A percentile compares a stretch with the other conserved stretches of the same genome.
These are phyloP conservation scores for Xerocomellus amylosporus DNA, from an alignment of 768 basidiomycete species.

Conservation along the genomic window DNA sequence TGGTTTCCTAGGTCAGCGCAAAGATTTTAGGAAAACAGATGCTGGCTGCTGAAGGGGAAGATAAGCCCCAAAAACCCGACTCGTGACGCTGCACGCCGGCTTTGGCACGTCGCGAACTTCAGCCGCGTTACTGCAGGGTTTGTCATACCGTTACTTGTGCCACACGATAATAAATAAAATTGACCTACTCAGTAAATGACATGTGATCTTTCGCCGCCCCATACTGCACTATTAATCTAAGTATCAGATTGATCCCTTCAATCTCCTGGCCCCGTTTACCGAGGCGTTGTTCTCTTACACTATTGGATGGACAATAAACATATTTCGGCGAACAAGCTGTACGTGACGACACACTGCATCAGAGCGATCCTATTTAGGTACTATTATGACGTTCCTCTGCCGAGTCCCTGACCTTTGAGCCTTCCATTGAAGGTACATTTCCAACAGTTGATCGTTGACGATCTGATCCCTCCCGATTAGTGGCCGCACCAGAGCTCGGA, in stretches of 20 bases:
- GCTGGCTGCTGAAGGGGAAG: constrained; percentile 35
- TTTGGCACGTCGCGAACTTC: constrained; percentile 2
- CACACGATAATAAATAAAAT: constrained; percentile 13
- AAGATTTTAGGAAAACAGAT: constrained; percentile 69
- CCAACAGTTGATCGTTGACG: constrained; percentile 14
- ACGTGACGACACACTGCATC: constrained; percentile 20
- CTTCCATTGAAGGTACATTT: constrained; percentile 19
- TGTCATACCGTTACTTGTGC: constrained; percentile 15
- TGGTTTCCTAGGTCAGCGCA: constrained; percentile 62
- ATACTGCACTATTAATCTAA: constrained; percentile 9
- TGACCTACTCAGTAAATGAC: constrained; percentile 6
- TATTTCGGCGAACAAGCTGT: constrained; percentile 17
- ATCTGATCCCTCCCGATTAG: constrained; percentile 17
- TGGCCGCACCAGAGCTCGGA: constrained; percentile 5
- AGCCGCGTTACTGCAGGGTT: constrained; percentile 7
- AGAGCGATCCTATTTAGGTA: constrained; percentile 17
- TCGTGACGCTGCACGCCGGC: constrained; percentile 19
- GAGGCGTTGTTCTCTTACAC: constrained; percentile 21
- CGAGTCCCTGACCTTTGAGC: constrained; percentile 24
- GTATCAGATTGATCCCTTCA: constrained; percentile 27
- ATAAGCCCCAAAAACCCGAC: constrained; percentile 30
- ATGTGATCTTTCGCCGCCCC: constrained; percentile 8
- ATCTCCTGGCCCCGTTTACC: constrained; percentile 26
- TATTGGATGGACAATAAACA: constrained; percentile 19
- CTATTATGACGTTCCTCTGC: constrained; percentile 22